Percentiles rank a stretch among this genome's conserved stretches.
These are phyloP conservation scores for Rhodotorula taiwanensis DNA, from an alignment of 768 basidiomycete species.

Conservation along the genomic window DNA sequence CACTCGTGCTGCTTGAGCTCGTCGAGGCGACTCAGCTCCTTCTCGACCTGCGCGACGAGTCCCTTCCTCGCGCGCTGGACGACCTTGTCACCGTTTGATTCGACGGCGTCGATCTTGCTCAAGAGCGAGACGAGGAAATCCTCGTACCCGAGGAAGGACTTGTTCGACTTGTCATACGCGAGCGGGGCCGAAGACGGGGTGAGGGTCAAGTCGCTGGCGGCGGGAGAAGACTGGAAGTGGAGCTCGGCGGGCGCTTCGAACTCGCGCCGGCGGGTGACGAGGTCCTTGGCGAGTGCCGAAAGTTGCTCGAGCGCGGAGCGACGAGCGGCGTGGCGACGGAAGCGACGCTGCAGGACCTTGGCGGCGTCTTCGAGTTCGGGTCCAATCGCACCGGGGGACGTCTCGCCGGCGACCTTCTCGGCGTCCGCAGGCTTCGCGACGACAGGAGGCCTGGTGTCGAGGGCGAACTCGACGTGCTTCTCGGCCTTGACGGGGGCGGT, in stretches of 20 bases:
- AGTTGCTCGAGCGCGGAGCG: constrained; percentile 47
- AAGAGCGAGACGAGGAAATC: constrained; percentile 25
- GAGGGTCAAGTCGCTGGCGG: constrained; percentile 30
- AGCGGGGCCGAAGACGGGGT: constrained; percentile 41
- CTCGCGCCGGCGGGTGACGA: constrained; percentile 47
- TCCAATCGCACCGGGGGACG: background rate
- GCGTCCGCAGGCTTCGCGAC: background rate
- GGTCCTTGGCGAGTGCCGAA: constrained; percentile 43
- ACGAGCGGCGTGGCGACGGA: background rate
- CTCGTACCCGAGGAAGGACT: constrained; percentile 22
- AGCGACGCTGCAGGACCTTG: too few relatives aligned
- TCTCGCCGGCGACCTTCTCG: background rate
- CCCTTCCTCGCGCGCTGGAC: constrained; percentile 28
- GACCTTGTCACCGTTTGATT: constrained; percentile 12
- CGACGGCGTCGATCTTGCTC: constrained; percentile 21
- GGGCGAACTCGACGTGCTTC: background rate
- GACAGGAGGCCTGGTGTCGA: background rate
- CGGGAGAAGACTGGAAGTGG: constrained; percentile 39
- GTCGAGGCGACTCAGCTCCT: constrained; percentile 18
- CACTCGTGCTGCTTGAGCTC: constrained; percentile 15
- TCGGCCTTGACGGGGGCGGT: background rate
- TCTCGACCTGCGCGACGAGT: constrained; percentile 20
- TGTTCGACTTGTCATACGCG: constrained; percentile 53
- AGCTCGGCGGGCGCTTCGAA: constrained; percentile 44
- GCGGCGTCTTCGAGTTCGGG: background rate